phyloP scores from a whole-genome alignment of 2,329 filamentous ascomycete genomes.

The Pezicula carpinea region DNA sequence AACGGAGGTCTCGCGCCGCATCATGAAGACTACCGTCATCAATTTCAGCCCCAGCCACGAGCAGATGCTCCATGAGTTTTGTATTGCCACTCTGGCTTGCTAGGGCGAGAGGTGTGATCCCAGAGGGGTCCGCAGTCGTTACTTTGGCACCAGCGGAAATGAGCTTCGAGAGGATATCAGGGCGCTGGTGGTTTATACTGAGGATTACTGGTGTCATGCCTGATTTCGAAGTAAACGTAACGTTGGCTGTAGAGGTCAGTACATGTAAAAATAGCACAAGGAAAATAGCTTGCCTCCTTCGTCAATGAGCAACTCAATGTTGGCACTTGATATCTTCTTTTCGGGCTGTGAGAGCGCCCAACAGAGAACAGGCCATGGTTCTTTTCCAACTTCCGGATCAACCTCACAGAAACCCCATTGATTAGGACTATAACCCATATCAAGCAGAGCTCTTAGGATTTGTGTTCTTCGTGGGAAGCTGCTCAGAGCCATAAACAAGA shows the following conservation, averaged over 20 bases:
- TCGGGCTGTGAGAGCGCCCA: conserved; percentile 62
- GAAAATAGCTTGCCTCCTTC: conserved; percentile 27
- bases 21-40: conserved; percentile 61
- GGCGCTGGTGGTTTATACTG: conserved; percentile 7
- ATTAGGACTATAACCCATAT: conserved; percentile 48
- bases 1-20: conserved; percentile 53
- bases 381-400: conserved; percentile 33
- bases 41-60: conserved; percentile 9
- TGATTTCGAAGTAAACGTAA: conserved; percentile 10
- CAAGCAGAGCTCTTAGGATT: conserved; percentile 46
- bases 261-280: not conserved
- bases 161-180: conserved; percentile 32
- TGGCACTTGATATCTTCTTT: conserved; percentile 54
- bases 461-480: conserved; percentile 50
- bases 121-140: conserved; percentile 51
- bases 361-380: conserved; percentile 51
- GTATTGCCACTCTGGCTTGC: conserved; percentile 9
- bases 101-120: conserved; percentile 59
- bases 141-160: conserved; percentile 56
- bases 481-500: conserved; percentile 45
- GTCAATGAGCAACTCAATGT: conserved; percentile 54
- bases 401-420: conserved; percentile 26
- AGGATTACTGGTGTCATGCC: conserved; percentile 13
- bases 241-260: conserved; percentile 10
- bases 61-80: conserved; percentile 11